phyloP scores from a whole-genome alignment of 106 monocot genomes.

The Vanilla planifolia region DNA sequence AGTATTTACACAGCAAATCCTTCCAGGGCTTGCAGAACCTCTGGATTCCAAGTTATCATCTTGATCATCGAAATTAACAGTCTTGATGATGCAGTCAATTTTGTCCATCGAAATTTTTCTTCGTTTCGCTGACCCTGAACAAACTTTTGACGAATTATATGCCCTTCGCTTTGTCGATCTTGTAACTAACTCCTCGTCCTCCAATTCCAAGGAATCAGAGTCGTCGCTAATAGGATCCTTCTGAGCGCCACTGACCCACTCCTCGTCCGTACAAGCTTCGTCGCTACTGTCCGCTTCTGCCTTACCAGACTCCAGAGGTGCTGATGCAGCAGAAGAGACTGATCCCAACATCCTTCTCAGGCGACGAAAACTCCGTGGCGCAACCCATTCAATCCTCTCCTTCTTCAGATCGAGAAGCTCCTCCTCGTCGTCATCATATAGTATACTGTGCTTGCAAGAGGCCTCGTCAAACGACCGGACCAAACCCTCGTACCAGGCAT shows the following conservation, averaged over 20 bases:
- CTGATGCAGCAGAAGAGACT: neutral
- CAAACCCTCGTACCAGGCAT: slow-evolving; percentile 61
- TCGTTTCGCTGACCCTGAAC: slow-evolving; percentile 30
- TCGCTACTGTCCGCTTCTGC: slow-evolving; percentile 1
- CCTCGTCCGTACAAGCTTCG: slow-evolving; percentile 41
- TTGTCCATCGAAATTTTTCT: slow-evolving; percentile 35
- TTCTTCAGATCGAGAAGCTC: slow-evolving; percentile 51
- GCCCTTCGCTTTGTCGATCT: slow-evolving; percentile 17
- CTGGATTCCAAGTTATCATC: neutral
- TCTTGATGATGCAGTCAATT: slow-evolving; percentile 27
- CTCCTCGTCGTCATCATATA: slow-evolving; percentile 76
- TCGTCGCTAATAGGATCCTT: slow-evolving; percentile 21
- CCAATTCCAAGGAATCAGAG: slow-evolving; percentile 43
- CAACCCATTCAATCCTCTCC: slow-evolving; percentile 64
- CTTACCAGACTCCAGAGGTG: neutral
- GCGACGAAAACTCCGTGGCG: slow-evolving; percentile 39
- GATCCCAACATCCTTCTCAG: slow-evolving; percentile 35
- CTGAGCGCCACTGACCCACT: slow-evolving; percentile 34
- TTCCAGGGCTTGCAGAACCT: neutral
- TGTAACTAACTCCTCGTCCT: slow-evolving; percentile 20
- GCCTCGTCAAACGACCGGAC: slow-evolving; percentile 41
- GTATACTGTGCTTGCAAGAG: slow-evolving; percentile 44
- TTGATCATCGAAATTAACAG: slow-evolving; percentile 28
- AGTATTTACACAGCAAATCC: neutral
- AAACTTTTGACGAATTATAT: slow-evolving; percentile 14